Evolutionary conservation across 2,329 filamentous ascomycete genomes (phyloP).

Genomic region (Dendryphion nanum): DNA sequence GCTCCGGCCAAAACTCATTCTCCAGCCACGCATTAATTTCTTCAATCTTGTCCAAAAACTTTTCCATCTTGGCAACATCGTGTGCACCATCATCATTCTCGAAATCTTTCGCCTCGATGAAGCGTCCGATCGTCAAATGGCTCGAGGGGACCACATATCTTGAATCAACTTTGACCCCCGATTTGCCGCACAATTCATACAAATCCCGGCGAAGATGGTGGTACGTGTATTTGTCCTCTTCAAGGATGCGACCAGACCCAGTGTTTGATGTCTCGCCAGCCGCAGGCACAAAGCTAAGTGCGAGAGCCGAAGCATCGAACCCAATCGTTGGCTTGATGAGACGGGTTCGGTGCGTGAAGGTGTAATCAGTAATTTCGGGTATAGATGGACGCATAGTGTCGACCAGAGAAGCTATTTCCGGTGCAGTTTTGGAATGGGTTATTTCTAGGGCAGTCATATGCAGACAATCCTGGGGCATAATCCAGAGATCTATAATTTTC

Average conservation of each 20-base stretch:
- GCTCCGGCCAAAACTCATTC: slow-evolving; percentile 65
- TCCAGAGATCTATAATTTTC: slow-evolving; percentile 66
- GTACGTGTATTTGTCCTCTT: slow-evolving; percentile 74
- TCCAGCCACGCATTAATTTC: slow-evolving; percentile 74
- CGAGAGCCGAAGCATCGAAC: slow-evolving; percentile 81
- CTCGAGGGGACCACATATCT: slow-evolving; percentile 87
- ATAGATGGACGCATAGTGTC: slow-evolving; percentile 56
- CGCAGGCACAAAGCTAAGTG: slow-evolving; percentile 82
- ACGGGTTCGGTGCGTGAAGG: slow-evolving; percentile 65
- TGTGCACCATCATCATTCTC: slow-evolving; percentile 40
- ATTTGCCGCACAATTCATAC: slow-evolving; percentile 59
- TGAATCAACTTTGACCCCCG: slow-evolving; percentile 69
- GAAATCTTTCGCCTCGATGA: slow-evolving; percentile 65
- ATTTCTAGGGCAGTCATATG: slow-evolving; percentile 87
- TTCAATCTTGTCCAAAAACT: slow-evolving; percentile 70
- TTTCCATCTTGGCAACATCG: slow-evolving; percentile 56
- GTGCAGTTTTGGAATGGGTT: slow-evolving; percentile 71
- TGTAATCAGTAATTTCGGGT: slow-evolving; percentile 63
- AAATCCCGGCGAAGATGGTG: slow-evolving; percentile 85
- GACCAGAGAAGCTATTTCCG: slow-evolving; percentile 66
- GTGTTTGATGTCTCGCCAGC: slow-evolving; percentile 54
- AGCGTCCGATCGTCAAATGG: slow-evolving; percentile 84
- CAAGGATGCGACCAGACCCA: slow-evolving; percentile 27
- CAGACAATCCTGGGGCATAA: slow-evolving; percentile 75
- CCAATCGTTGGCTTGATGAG: slow-evolving; percentile 81